Percentiles rank a stretch among this genome's conserved stretches.
phyloP scores from a whole-genome alignment of 169 alveolate genomes.

The Cryptosporidium canis region DNA sequence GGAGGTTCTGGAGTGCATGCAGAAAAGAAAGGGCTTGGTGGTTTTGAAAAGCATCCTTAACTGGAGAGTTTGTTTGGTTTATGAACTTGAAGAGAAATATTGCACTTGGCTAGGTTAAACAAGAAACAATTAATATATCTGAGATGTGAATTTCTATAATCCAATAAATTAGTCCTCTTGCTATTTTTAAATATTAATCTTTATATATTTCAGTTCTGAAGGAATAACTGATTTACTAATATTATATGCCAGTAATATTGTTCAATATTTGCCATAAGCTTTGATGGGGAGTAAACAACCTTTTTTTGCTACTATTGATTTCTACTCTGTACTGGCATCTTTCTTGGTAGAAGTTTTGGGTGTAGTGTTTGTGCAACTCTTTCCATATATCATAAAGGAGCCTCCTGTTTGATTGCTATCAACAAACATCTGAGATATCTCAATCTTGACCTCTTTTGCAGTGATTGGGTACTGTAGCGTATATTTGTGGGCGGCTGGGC shows the following conservation, averaged over 20 bases:
- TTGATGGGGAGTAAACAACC: not conserved
- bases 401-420: conserved; percentile 71
- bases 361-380: not conserved
- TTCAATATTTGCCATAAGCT: not conserved
- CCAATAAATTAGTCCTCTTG: conserved; percentile 3
- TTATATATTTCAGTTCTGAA: not conserved
- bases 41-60: too few relatives aligned
- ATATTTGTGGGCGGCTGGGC: conserved; percentile 28
- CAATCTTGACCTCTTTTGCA: conserved; percentile 45
- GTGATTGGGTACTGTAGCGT: conserved; percentile 43
- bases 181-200: conserved; percentile 8
- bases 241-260: not conserved
- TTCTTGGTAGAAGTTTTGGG: not conserved
- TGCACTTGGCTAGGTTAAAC: not conserved
- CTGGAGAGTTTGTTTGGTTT: too few relatives aligned
- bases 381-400: conserved; percentile 65
- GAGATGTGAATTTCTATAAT: not conserved
- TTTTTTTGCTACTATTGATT: too few relatives aligned
- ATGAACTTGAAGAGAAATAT: not conserved
- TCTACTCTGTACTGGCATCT: too few relatives aligned
- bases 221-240: not conserved
- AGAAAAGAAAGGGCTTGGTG: too few relatives aligned
- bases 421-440: conserved; percentile 65
- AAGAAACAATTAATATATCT: conserved; percentile 6
- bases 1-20: too few relatives aligned